Conservation (phyloP, 108 stramenopile genomes). For the Skeletonema marinoi region DNA sequence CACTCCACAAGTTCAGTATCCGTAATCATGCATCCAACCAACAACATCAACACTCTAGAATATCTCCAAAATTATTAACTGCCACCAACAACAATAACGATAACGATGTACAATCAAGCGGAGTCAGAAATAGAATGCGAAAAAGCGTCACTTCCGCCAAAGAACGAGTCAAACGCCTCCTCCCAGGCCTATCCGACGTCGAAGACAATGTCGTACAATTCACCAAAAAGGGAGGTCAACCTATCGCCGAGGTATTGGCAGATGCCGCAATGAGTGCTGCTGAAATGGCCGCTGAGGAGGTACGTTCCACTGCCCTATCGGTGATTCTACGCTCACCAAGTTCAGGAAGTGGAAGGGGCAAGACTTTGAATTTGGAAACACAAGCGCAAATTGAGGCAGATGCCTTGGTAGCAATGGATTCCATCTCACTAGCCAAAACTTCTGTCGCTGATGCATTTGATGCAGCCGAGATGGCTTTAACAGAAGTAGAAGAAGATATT, state of each 20-base stretch:
- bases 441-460: slow-evolving; percentile 58
- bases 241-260: slow-evolving; percentile 13
- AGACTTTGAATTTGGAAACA: not conserved
- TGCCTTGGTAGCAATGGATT: slow-evolving; percentile 6
- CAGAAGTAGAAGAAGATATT: slow-evolving; percentile 50
- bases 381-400: slow-evolving; percentile 14
- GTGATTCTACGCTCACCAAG: slow-evolving; percentile 4
- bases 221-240: slow-evolving; percentile 9
- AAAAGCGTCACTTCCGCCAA: not conserved
- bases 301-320: not conserved
- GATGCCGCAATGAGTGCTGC: slow-evolving; percentile 1
- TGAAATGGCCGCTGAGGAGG: not conserved
- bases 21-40: too few species aligned
- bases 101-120: not conserved
- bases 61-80: too few species aligned
- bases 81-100: not conserved
- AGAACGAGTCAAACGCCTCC: not conserved
- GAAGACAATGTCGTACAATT: not conserved
- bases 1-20: too few species aligned
- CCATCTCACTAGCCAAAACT: slow-evolving; percentile 5
- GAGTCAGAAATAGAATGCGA: not conserved
- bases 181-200: not conserved
- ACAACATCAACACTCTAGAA: too few species aligned
- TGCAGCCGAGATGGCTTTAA: slow-evolving; percentile 47
- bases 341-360: not conserved